These are phyloP conservation scores for Sporothrix globosa DNA, from an alignment of 2,329 filamentous ascomycete genomes.

Conservation along the genomic window DNA sequence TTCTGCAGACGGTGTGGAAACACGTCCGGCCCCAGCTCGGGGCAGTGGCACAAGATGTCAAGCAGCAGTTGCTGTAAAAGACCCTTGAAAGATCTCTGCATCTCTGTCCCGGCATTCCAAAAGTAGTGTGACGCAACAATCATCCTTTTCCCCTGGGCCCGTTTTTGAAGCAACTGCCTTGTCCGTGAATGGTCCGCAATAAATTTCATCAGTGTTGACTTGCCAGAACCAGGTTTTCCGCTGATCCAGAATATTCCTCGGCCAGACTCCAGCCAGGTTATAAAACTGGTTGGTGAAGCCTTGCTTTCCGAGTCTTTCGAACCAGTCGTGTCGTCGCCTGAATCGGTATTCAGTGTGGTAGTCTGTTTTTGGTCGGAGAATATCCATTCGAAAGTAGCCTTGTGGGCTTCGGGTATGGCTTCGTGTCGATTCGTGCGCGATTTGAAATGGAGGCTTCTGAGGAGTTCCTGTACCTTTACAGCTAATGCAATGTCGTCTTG, in stretches of 20 bases:
- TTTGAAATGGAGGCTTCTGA: slow-evolving; percentile 5
- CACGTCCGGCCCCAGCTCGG: slow-evolving; percentile 4
- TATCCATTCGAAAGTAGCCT: slow-evolving; percentile 26
- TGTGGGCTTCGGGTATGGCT: slow-evolving; percentile 21
- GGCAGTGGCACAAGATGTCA: slow-evolving; percentile 24
- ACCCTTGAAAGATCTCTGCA: slow-evolving; percentile 27
- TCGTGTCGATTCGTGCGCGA: slow-evolving; percentile 16
- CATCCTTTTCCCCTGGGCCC: background rate
- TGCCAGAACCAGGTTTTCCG: slow-evolving; percentile 29
- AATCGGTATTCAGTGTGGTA: background rate
- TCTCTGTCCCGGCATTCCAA: slow-evolving; percentile 24
- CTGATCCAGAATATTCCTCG: slow-evolving; percentile 29
- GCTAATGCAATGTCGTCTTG: background rate
- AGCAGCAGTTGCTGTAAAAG: slow-evolving; percentile 28
- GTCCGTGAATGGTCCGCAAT: slow-evolving; percentile 20
- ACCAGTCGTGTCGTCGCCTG: too few relatives aligned
- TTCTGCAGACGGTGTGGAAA: slow-evolving; percentile 14
- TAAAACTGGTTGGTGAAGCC: background rate
- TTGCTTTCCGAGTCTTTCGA: background rate
- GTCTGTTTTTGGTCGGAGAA: background rate
- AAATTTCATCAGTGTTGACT: slow-evolving; percentile 33
- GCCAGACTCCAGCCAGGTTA: slow-evolving; percentile 22
- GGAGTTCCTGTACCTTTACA: background rate
- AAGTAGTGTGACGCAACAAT: slow-evolving; percentile 25
- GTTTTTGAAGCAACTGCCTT: background rate